These are phyloP conservation scores for Tolypocladium pustulatum DNA, from an alignment of 2,329 filamentous ascomycete species.

Conservation along the genomic window DNA sequence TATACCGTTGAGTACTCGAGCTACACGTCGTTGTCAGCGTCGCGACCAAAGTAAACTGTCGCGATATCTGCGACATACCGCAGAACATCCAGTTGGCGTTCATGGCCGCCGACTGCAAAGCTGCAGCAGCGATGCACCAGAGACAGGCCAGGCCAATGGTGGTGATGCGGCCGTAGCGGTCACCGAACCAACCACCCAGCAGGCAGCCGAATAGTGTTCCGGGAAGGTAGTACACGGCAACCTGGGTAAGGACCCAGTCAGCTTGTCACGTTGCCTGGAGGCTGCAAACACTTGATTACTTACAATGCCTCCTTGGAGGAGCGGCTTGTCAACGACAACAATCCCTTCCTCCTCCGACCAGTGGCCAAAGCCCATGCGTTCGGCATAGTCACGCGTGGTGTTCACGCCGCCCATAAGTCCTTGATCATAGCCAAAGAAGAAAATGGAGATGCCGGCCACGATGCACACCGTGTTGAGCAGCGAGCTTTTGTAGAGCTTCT, in stretches of 20 bases:
- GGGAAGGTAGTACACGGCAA: slow-evolving; percentile 33
- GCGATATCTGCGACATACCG: slow-evolving; percentile 24
- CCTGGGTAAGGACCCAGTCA: not conserved
- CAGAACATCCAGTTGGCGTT: slow-evolving; percentile 63
- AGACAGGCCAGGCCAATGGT: slow-evolving; percentile 49
- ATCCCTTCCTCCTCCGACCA: slow-evolving; percentile 36
- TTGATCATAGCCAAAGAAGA: slow-evolving; percentile 55
- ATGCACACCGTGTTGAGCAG: slow-evolving; percentile 53
- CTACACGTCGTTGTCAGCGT: slow-evolving; percentile 1
- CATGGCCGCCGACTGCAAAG: slow-evolving; percentile 54
- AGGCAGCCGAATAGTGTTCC: slow-evolving; percentile 52
- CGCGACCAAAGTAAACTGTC: not conserved
- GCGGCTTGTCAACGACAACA: slow-evolving; percentile 42
- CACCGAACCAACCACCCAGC: slow-evolving; percentile 52
- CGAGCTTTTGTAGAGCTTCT: slow-evolving; percentile 41
- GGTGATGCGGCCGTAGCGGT: slow-evolving; percentile 50
- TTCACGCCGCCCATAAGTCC: slow-evolving; percentile 56
- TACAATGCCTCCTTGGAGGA: slow-evolving; percentile 23
- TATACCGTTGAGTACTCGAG: slow-evolving; percentile 40
- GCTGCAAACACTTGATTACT: slow-evolving; percentile 8
- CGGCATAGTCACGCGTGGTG: slow-evolving; percentile 51
- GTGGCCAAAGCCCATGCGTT: slow-evolving; percentile 55
- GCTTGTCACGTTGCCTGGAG: not conserved
- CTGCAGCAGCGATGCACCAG: slow-evolving; percentile 51
- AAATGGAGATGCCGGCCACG: slow-evolving; percentile 53